Conservation (phyloP, 2,329 filamentous ascomycete species). For the Neopestalotiopsis rosae region DNA sequence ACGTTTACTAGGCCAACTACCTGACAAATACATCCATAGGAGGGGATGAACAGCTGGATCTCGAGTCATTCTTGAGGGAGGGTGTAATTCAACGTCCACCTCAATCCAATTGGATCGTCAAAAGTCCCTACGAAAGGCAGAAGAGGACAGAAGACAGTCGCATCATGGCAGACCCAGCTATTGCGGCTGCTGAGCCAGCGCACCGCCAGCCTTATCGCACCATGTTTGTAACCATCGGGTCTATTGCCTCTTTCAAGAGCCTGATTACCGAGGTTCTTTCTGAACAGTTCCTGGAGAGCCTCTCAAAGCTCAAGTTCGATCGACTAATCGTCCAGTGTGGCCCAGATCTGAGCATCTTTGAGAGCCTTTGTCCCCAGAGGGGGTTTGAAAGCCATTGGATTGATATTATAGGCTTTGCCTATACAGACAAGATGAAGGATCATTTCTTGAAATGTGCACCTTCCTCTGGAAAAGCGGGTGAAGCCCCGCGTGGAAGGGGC, state of each 20-base stretch:
- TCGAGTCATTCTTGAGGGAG: slow-evolving; percentile 16
- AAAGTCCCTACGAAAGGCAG: slow-evolving; percentile 2
- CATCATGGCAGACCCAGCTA: slow-evolving; percentile 18
- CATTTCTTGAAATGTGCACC: slow-evolving; percentile 64
- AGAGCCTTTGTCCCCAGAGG: slow-evolving; percentile 29
- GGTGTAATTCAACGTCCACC: slow-evolving; percentile 4
- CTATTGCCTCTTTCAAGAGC: slow-evolving; percentile 81
- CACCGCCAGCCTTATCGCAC: slow-evolving; percentile 33
- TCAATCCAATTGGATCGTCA: background rate
- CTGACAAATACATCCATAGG: background rate
- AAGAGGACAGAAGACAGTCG: slow-evolving; percentile 12
- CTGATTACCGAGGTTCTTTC: slow-evolving; percentile 72
- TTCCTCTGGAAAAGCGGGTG: slow-evolving; percentile 40
- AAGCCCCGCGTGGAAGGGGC: slow-evolving; percentile 57
- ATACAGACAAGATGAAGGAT: slow-evolving; percentile 64
- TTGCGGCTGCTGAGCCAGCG: slow-evolving; percentile 11
- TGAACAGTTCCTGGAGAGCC: slow-evolving; percentile 64
- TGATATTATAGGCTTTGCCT: slow-evolving; percentile 67
- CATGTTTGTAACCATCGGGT: slow-evolving; percentile 91
- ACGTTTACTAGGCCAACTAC: background rate
- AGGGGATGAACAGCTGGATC: background rate
- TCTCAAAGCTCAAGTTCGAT: slow-evolving; percentile 68
- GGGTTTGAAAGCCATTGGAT: slow-evolving; percentile 42
- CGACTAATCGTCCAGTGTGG: slow-evolving; percentile 83
- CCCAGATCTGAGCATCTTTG: slow-evolving; percentile 64